Conservation (phyloP, 176 grass and related monocot species). For the Luzula sylvatica region DNA sequence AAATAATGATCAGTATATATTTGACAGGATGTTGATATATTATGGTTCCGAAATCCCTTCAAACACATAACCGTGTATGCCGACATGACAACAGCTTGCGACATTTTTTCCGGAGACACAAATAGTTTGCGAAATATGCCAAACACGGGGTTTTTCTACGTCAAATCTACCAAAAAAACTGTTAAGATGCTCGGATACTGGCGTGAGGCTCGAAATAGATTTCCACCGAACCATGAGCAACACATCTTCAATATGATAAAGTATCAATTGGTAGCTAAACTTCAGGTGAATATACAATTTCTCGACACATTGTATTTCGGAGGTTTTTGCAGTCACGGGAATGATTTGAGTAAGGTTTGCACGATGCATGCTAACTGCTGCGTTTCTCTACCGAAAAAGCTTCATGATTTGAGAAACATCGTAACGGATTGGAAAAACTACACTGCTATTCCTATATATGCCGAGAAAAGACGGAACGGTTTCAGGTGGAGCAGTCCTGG, state of each 20-base stretch:
- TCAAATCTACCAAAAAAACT: conserved; percentile 22
- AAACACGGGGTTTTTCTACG: conserved; percentile 43
- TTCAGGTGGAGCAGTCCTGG: conserved; percentile 19
- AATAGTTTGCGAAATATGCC: conserved; percentile 17
- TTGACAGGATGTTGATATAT: conserved; percentile 37
- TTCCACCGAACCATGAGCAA: conserved; percentile 37
- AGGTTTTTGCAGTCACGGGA: conserved; percentile 28
- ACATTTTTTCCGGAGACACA: conserved; percentile 26
- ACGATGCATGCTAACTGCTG: conserved; percentile 55
- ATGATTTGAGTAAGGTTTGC: conserved; percentile 25
- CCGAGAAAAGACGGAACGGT: conserved; percentile 4
- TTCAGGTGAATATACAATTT: conserved; percentile 28
- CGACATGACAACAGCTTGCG: conserved; percentile 44
- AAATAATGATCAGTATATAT: too few species aligned
- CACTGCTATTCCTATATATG: background rate
- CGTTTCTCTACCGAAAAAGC: conserved; percentile 30
- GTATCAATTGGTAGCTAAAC: conserved; percentile 19
- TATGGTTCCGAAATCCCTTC: conserved; percentile 53
- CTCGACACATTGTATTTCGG: conserved; percentile 27
- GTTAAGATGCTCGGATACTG: conserved; percentile 32
- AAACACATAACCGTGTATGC: conserved; percentile 18
- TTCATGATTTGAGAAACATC: conserved; percentile 28
- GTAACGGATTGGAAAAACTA: conserved; percentile 37
- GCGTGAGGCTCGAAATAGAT: conserved; percentile 23
- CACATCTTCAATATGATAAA: conserved; percentile 40